Evolutionary conservation across 1,284 basidiomycete species (phyloP).

Genomic region (Apiotrichum siamense): DNA sequence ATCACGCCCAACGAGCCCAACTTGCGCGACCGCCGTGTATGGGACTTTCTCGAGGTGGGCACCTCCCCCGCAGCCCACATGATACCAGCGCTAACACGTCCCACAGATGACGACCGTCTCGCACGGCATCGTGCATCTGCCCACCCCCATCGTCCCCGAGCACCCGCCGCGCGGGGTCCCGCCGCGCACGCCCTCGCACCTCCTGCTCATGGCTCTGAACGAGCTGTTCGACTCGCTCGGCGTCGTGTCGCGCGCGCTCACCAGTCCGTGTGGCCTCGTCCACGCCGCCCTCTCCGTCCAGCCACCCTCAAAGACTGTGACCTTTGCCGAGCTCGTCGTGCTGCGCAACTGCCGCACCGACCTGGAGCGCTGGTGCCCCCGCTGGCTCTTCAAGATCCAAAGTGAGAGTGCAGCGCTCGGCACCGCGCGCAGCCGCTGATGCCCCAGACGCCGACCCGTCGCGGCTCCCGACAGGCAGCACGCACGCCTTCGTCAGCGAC

Average conservation of each 20-base stretch:
- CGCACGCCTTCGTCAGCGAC: conserved; percentile 15
- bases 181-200: conserved; percentile 3
- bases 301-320: not conserved
- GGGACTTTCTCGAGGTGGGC: conserved; percentile 18
- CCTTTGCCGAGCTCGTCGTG: conserved; percentile 14
- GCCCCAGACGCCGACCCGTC: conserved; percentile 7
- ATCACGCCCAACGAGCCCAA: conserved; percentile 8
- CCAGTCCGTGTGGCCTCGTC: conserved; percentile 12
- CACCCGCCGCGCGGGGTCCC: conserved; percentile 16
- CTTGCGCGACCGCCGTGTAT: conserved; percentile 16
- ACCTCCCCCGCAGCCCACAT: too few relatives aligned
- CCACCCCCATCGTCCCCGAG: conserved; percentile 13
- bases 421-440: not conserved
- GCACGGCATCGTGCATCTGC: conserved; percentile 19
- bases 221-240: conserved; percentile 20
- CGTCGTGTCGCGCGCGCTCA: conserved; percentile 13
- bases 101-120: conserved; percentile 16
- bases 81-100: not conserved
- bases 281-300: conserved; percentile 5
- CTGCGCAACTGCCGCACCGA: conserved; percentile 12
- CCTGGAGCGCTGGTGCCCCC: conserved; percentile 14
- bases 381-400: conserved; percentile 15
- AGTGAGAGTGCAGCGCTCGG: not conserved
- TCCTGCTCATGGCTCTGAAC: conserved; percentile 16
- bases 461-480: conserved; percentile 6